Base-by-base conservation (phyloP, 1,284 basidiomycete species). In the Malassezia arunalokei region DNA sequence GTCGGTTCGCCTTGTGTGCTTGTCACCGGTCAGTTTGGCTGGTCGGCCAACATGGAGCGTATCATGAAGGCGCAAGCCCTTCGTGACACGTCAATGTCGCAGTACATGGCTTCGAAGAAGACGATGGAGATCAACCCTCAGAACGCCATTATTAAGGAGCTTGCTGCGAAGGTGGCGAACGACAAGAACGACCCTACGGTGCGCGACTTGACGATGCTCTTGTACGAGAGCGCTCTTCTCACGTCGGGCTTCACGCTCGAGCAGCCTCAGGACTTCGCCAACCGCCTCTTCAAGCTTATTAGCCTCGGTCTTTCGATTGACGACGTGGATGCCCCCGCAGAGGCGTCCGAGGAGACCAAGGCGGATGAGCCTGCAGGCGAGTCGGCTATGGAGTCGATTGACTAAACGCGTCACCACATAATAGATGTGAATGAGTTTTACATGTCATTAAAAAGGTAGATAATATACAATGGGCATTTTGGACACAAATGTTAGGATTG, bases 31-130 rank as follows among this genome's bases (percentile, higher is more conserved):
- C 90, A 95, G 76, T 98, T 95, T 76, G 91, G 92, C 58, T 98
- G 94, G 94, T 95, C 90, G 43, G 90, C 91, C 62, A 96, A 96
- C 82, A 95, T 96, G 91, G 84, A 95, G 78, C 86, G 92, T 76
- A 95, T 98, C 81, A 98, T 98, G 94, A 95, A 95, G 79, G 91
- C 92, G 14, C 94, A 98, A 78, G 92, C 92, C 43, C 85, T 96
- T 56, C 87, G 92, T 67, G 92, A 98, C 76, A 90, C 91, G 24
- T 91, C 87, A 58, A 95, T 98, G 92, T 95, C 90, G 30, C 91
- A 88, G 43, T 96, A 96, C 82, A 95, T 96, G 91, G 71, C 73
- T 38, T 65, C 60, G 50, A 96, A 96, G 83, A 96, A 96, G 86
- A 96, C 92, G 15, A 82, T 98, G 64, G 92, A 98, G 79, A 82